Evolutionary conservation across 2,329 filamentous ascomycete genomes (phyloP).

Genomic region (Trichoderma koningiopsis): DNA sequence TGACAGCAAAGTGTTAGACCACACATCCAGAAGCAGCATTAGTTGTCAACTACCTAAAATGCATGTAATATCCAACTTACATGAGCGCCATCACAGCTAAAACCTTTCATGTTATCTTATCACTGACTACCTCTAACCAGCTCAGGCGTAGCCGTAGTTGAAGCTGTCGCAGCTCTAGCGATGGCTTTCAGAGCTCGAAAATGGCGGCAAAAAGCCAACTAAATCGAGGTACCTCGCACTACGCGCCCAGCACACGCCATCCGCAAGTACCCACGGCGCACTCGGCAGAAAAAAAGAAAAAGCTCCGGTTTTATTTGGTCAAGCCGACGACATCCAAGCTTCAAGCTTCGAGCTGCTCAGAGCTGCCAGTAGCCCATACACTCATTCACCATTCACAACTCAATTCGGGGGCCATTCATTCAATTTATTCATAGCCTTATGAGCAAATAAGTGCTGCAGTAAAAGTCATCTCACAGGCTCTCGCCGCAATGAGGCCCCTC

Average conservation of each 20-base stretch:
- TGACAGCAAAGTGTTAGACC: background rate
- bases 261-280: background rate
- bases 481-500: slow-evolving; percentile 13
- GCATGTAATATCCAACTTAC: background rate
- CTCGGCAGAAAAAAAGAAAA: slow-evolving; percentile 14
- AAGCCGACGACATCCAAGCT: background rate
- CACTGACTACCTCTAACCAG: background rate
- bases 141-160: background rate
- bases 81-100: background rate
- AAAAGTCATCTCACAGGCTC: background rate
- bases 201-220: background rate
- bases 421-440: background rate
- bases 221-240: background rate
- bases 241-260: background rate
- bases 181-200: background rate
- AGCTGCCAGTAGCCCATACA: background rate
- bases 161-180: background rate
- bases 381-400: background rate
- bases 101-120: slow-evolving; percentile 17
- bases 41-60: background rate
- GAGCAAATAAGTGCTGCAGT: background rate
- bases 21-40: background rate
- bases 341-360: background rate
- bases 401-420: background rate
- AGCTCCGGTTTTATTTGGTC: background rate